These are phyloP conservation scores for Candida insectorum DNA, from an alignment of 805 yeast species.

Conservation along the genomic window DNA sequence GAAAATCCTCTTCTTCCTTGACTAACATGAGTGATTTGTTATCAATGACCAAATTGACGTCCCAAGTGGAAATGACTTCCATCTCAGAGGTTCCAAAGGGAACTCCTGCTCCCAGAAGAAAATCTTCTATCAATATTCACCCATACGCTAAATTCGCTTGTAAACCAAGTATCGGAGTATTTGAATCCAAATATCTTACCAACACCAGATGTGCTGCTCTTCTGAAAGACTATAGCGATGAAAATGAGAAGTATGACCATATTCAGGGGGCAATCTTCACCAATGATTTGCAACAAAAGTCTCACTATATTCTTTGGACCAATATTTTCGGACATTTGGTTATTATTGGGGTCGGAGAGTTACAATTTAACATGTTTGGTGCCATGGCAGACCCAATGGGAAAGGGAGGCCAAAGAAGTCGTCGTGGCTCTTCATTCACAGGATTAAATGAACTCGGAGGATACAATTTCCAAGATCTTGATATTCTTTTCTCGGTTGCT, in stretches of 20 bases:
- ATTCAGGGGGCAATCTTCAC: slow-evolving; percentile 37
- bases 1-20: slow-evolving; percentile 30
- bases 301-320: slow-evolving; percentile 33
- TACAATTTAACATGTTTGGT: slow-evolving; percentile 23
- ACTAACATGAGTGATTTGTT: slow-evolving; percentile 25
- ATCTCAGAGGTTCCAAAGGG: slow-evolving; percentile 20
- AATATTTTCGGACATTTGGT: slow-evolving; percentile 14
- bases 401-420: slow-evolving; percentile 11
- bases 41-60: slow-evolving; percentile 17
- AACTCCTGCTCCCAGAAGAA: slow-evolving; percentile 14
- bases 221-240: slow-evolving; percentile 1
- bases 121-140: slow-evolving; percentile 22
- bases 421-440: slow-evolving; percentile 36
- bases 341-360: slow-evolving; percentile 35
- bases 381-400: slow-evolving; percentile 11
- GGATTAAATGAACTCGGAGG: slow-evolving; percentile 40
- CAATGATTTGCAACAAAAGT: slow-evolving; percentile 34
- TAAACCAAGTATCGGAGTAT: slow-evolving; percentile 21
- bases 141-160: slow-evolving; percentile 29
- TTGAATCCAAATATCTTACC: slow-evolving; percentile 4
- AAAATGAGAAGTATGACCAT: slow-evolving; percentile 14
- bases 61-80: slow-evolving; percentile 18
- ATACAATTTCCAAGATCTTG: slow-evolving; percentile 38
- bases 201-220: not conserved
- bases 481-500: slow-evolving; percentile 29